Evolutionary conservation across 768 basidiomycete genomes (phyloP), one percentile per base, ranked within the genome.

Genomic region (Tylopilus subfusipes): DNA sequence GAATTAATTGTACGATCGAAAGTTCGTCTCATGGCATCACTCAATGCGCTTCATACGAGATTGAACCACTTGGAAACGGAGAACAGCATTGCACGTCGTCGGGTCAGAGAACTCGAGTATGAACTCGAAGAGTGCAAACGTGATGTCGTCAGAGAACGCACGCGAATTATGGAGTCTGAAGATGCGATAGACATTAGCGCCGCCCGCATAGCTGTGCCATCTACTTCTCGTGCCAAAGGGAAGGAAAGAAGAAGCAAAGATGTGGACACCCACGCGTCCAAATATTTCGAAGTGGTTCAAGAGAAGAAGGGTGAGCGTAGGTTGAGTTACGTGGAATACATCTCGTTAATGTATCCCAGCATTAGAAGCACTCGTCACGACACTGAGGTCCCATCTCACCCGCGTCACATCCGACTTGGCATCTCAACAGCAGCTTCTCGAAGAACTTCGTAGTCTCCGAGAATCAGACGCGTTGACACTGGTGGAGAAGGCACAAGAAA

Each of bases 31-130:
- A 62, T 85, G 8, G 76, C 78, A 5, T 85, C 82, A 4, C 76
- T 91, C 19, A 82, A 75, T 49, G 71, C 75, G 8, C 82, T 89
- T 12, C 91, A 88, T 58, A 71, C 76, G 27, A 85, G 88, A 57
- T 75, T 96, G 10, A 76, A 82, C 16, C 79, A 85, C 36, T 78
- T 95, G 4, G 90, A 94, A 62, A 79, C 82, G 0, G 90, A 96
- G 64, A 95, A 95, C 60, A 76, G 84, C 5, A 80, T 90, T 10
- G 93, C 92, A 5, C 79, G 90, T 2, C 77, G 88, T 24, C 78
- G 93, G 18, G 89, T 97, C n/a, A 74, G 84, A 34, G 93, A 96
- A 64, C 78, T 97, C 3, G 94, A 97, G 70, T 75, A 79, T 51
- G 94, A 96, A 66, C 77, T 97, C 7, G 92, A 96, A 57, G 80